Conservation (phyloP, 257 asterid genomes). For the Nemophila menziesii region DNA sequence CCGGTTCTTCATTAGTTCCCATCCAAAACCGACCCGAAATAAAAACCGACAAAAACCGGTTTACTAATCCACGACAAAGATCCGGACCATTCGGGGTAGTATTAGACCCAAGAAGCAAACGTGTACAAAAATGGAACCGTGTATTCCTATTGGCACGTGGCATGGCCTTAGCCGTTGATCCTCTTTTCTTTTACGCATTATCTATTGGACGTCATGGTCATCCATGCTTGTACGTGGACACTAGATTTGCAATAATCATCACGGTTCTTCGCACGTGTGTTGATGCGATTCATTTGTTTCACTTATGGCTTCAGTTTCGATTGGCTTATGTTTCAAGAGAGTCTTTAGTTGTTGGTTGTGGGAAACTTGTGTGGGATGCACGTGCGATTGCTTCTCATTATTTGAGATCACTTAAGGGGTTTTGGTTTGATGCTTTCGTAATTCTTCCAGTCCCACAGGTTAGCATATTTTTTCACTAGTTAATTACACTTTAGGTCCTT, state of each 20-base stretch:
- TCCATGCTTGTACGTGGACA: conserved; percentile 73
- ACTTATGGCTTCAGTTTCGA: conserved; percentile 78
- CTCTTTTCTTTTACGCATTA: conserved; percentile 73
- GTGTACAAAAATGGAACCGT: conserved; percentile 83
- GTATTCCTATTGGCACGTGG: conserved; percentile 82
- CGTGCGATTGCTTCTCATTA: conserved; percentile 74
- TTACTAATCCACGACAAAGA: conserved; percentile 1
- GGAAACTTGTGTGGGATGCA: conserved; percentile 95
- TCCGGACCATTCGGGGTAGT: conserved; percentile 32
- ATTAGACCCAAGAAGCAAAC: conserved; percentile 76
- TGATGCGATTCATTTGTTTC: conserved; percentile 76
- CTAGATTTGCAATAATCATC: conserved; percentile 47
- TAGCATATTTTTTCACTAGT: no score
- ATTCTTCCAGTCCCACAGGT: conserved; percentile 98
- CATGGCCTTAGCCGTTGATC: conserved; percentile 81
- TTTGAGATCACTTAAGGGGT: conserved; percentile 56
- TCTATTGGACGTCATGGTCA: conserved; percentile 69
- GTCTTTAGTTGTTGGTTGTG: conserved; percentile 80
- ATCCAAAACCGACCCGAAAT: conserved; percentile 32
- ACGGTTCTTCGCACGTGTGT: conserved; percentile 67
- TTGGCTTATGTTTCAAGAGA: conserved; percentile 86
- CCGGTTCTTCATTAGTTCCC: conserved; percentile 76
- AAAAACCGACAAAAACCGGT: conserved; percentile 13
- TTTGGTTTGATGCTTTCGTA: conserved; percentile 89
- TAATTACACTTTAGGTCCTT: no score